Evolutionary conservation across 441 rosid species (phyloP).

Genomic region (Croton laevigatus): DNA sequence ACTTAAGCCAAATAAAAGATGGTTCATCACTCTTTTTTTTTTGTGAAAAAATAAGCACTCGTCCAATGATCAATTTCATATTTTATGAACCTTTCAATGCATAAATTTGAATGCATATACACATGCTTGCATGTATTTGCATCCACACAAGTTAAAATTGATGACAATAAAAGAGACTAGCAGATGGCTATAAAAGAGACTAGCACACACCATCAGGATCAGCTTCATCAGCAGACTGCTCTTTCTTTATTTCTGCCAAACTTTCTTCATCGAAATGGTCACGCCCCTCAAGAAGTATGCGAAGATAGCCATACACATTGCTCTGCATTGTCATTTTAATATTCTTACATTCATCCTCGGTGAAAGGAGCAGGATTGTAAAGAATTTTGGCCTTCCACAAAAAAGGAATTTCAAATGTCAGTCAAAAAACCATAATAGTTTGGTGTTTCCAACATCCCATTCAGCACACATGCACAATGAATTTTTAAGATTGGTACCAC

Average conservation of each 20-base stretch:
- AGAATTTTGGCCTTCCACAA: slow-evolving; percentile 80
- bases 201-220: slow-evolving; percentile 36
- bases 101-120: neutral
- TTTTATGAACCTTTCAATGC: neutral
- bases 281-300: slow-evolving; percentile 84
- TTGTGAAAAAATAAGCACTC: neutral
- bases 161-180: neutral
- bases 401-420: neutral
- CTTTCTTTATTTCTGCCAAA: slow-evolving; percentile 41
- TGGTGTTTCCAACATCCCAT: neutral
- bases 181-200: neutral
- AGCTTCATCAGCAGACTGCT: slow-evolving; percentile 31
- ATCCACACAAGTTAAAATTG: neutral
- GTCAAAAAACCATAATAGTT: neutral
- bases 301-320: slow-evolving; percentile 83
- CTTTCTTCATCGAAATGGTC: slow-evolving; percentile 84
- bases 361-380: slow-evolving; percentile 69
- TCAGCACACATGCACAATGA: neutral
- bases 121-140: neutral
- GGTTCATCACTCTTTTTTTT: too few relatives aligned
- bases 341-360: slow-evolving; percentile 75
- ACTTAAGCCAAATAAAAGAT: neutral
- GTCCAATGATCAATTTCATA: neutral
- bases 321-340: slow-evolving; percentile 80
- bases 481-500: neutral